Percentiles rank a stretch among this genome's conserved stretches.
phyloP scores from a whole-genome alignment of 495 filamentous ascomycete genomes.

The Cryomyces antarcticus region DNA sequence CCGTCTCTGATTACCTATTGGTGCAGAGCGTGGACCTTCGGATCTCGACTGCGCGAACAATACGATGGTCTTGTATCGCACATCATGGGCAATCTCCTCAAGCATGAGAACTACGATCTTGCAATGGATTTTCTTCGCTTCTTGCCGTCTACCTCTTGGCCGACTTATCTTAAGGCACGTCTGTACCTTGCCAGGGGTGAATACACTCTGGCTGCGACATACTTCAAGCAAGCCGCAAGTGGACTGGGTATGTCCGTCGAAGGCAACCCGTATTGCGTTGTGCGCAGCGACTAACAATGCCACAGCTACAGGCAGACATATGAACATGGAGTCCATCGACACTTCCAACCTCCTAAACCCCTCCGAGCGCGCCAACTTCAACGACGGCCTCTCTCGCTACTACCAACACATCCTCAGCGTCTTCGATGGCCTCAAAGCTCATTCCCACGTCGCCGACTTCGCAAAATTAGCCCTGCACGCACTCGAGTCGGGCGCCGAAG shows the following conservation, averaged over 20 bases:
- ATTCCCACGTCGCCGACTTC: slow-evolving; percentile 69
- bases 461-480: slow-evolving; percentile 51
- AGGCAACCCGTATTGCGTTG: not conserved
- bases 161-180: slow-evolving; percentile 71
- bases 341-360: slow-evolving; percentile 43
- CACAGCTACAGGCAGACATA: slow-evolving; percentile 10
- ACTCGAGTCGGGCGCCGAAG: slow-evolving; percentile 1
- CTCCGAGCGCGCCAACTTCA: slow-evolving; percentile 50
- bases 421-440: slow-evolving; percentile 55
- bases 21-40: slow-evolving; percentile 13
- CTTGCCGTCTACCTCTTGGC: slow-evolving; percentile 43
- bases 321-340: slow-evolving; percentile 22
- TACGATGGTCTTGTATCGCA: slow-evolving; percentile 27
- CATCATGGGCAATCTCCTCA: slow-evolving; percentile 33
- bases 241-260: slow-evolving; percentile 45
- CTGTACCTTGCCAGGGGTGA: slow-evolving; percentile 54
- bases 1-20: slow-evolving; percentile 17
- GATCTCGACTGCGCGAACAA: slow-evolving; percentile 2
- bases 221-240: slow-evolving; percentile 68
- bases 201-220: slow-evolving; percentile 45
- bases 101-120: slow-evolving; percentile 12
- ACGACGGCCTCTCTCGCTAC: slow-evolving; percentile 60
- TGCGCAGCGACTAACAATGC: slow-evolving; percentile 22
- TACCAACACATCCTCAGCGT: slow-evolving; percentile 69
- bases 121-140: slow-evolving; percentile 47